phyloP scores from a whole-genome alignment of 139 green algal genomes.

The Eudorina sp. region DNA sequence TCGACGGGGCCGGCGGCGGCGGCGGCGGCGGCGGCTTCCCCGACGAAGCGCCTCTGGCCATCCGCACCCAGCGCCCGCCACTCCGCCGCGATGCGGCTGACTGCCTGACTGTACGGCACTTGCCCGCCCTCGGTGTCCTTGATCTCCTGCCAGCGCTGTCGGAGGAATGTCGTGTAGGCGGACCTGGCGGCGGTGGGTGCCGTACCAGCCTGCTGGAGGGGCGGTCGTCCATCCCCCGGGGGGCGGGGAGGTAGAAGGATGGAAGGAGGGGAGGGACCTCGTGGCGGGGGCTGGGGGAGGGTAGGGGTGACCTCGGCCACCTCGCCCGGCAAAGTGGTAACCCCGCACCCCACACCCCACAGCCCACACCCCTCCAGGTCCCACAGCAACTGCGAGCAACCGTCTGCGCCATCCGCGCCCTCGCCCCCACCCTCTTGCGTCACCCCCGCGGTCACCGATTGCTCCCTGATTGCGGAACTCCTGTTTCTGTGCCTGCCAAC shows the following conservation, averaged over 20 bases:
- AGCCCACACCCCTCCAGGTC: no score
- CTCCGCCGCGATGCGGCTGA: background rate
- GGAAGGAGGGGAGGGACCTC: background rate
- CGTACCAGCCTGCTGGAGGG: background rate
- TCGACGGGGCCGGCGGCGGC: background rate
- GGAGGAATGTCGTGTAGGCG: slow-evolving; percentile 13
- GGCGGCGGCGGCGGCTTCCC: background rate
- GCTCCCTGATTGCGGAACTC: no score
- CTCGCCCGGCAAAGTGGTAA: no score
- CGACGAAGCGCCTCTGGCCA: background rate
- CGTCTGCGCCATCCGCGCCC: no score
- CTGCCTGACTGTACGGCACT: background rate
- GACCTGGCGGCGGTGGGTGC: no score
- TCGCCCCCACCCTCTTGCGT: no score
- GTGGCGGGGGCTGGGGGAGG: background rate
- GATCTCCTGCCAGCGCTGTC: background rate
- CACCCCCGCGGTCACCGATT: no score
- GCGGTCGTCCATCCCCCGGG: no score
- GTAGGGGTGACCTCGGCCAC: no score
- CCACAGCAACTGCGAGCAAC: no score
- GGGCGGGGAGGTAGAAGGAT: background rate
- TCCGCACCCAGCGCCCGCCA: slow-evolving; percentile 31
- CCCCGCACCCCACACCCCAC: no score
- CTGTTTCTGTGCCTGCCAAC: no score
- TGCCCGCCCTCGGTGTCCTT: background rate